Base-by-base conservation (phyloP, 768 basidiomycete genomes). In the Suillus lakei region DNA sequence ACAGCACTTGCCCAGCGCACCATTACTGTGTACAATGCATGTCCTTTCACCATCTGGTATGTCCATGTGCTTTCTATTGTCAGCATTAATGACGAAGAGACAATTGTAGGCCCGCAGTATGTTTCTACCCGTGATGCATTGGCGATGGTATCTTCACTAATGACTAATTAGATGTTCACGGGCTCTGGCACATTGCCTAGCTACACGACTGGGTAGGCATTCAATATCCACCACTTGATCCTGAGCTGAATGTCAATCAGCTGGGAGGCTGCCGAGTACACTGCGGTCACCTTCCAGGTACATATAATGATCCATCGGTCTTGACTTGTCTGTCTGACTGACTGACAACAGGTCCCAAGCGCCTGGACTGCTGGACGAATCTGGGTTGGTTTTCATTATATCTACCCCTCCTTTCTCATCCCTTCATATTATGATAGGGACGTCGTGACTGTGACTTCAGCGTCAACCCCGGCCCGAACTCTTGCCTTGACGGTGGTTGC, bases 41-140 rank as follows among this genome's bases (percentile, higher is more conserved):
- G 90, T 70, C 83, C 88, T 0, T 91, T 88, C 76, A 91, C 88
- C 4, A 82, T 91, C 66, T 91, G 90, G 90, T 89, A 30, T 60
- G 44, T n/a, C 50, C 7, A 3, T 39, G 13, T 51, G 16, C 15
- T 9, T 36, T 23, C n/a, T 62, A 12, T 30, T 26, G 32, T 34
- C 51, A 18, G 30, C 28, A 53, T 44, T 62, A 8, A 16, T 39
- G 28, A 39, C 34, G 5, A 68, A 62, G 32, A 64, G 9, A 16
- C 15, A 5, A 36, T 23, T 58, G n/a, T 60, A 85, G 85, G 85
- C 85, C 83, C 50, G 84, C 81, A 43, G 79, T 84, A 73, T 62
- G 75, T 66, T 34, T 34, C 26, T 16, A 28, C 12, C 32, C 23
- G 13, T 32, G 1, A 28, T 46, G 32, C 41, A 32, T 16, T 5